These are phyloP conservation scores for Podospora comata DNA, from an alignment of 495 filamentous ascomycete genomes.

Conservation along the genomic window DNA sequence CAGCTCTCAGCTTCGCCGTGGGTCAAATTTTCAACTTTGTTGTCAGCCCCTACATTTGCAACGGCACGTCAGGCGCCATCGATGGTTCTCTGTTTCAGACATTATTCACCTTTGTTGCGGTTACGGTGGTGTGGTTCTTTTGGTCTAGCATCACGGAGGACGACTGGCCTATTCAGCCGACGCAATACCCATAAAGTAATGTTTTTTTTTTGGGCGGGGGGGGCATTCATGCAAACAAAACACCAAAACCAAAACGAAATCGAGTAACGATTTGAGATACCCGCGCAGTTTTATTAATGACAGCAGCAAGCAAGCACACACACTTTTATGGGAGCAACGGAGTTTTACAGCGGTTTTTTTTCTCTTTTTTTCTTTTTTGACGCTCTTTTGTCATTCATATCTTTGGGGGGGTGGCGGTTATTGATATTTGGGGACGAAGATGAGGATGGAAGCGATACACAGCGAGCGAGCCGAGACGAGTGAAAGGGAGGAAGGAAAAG, in stretches of 20 bases:
- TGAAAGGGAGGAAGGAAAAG: background rate
- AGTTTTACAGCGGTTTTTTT: constrained; percentile 6
- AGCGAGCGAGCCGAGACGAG: background rate
- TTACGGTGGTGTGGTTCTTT: constrained; percentile 84
- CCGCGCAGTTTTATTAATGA: background rate
- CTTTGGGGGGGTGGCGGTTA: background rate
- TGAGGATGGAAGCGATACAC: background rate
- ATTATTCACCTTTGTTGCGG: constrained; percentile 80
- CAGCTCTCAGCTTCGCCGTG: constrained; percentile 78
- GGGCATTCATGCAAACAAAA: constrained; percentile 15
- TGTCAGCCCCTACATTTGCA: constrained; percentile 84
- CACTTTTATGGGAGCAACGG: constrained; percentile 11
- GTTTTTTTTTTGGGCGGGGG: background rate
- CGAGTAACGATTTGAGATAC: background rate
- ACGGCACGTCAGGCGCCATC: constrained; percentile 76
- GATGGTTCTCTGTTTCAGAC: constrained; percentile 93
- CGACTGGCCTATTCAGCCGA: constrained; percentile 80
- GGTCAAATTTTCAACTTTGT: constrained; percentile 96
- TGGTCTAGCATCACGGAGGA: constrained; percentile 99
- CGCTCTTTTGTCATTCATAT: constrained; percentile 8
- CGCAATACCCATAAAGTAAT: constrained; percentile 26
- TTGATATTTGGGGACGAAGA: background rate
- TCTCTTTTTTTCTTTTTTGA: background rate
- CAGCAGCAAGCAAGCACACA: constrained; percentile 9
- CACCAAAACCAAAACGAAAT: background rate